Base-by-base conservation (phyloP, 805 yeast genomes). In the Komagataella mondaviorum region DNA sequence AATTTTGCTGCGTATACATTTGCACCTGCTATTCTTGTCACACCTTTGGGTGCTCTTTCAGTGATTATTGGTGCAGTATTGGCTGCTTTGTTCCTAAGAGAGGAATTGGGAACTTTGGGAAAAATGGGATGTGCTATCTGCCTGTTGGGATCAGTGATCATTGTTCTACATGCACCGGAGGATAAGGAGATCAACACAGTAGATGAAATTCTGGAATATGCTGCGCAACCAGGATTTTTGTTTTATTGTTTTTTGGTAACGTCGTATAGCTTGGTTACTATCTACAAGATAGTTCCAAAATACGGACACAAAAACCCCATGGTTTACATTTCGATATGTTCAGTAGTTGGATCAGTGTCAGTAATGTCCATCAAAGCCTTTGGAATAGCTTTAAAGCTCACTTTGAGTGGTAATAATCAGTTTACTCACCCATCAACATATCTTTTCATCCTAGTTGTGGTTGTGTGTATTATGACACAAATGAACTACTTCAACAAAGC, bases 401-500 rank as follows among this genome's bases (percentile, higher is more conserved):
- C 96, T 1, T 71, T 88, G 18, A 71, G 79, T 45, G 96, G 96
- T 6, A 85, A 81, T 67, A 88, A 89, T 68, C 96, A 88, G 71
- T 87, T 88, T 66, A 76, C 88, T 2, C 93, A 88, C 60, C 71
- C 83, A 6, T 83, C 93, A 43, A 88, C 96, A 0, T 88, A 89
- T 61, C 71, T 89, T 52, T 88, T 88, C 72, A 76, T 87, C 43
- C 57, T 77, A 30, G 89, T 87, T 22, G 96, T 88, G 52, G 85
- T 72, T 6, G 75, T 84, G 46, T 88, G 96, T 67, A 89, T 88
- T 57, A 60, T 85, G 59, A 87, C 95, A 5, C 96, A 88, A 67
- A 88, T 88, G 96, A 88, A 87, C 70, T 88, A 86, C 64, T 87
- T 88, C 73, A 88, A 88, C 74, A 89, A 87, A 71, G 96, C 96